phyloP scores from a whole-genome alignment of 2,329 filamentous ascomycete species.

The Botrytis pseudocinerea region DNA sequence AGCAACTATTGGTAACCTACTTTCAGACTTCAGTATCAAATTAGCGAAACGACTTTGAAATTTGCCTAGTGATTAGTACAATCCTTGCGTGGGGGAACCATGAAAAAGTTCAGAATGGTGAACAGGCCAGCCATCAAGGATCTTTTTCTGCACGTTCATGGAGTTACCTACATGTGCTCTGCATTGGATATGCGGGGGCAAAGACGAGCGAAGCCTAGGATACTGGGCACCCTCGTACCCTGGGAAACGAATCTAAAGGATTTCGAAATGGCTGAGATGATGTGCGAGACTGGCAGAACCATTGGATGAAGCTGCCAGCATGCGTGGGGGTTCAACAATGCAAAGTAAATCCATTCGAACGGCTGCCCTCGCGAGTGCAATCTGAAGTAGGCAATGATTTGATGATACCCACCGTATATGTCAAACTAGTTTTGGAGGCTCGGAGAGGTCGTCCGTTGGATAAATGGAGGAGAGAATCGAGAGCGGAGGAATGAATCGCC shows the following conservation, averaged over 20 bases:
- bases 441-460: constrained; percentile 12
- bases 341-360: background rate
- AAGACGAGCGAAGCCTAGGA: background rate
- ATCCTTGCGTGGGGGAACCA: background rate
- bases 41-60: background rate
- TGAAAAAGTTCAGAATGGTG: background rate
- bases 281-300: background rate
- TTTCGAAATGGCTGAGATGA: constrained; percentile 5
- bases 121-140: constrained; percentile 15
- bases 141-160: constrained; percentile 11
- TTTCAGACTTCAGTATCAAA: background rate
- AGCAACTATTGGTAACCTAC: constrained; percentile 3
- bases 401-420: background rate
- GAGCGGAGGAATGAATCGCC: background rate
- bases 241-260: background rate
- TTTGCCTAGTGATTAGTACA: background rate
- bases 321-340: constrained; percentile 13
- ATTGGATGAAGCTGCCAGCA: background rate
- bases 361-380: background rate
- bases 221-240: background rate
- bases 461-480: background rate
- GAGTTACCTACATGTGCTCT: constrained; percentile 3
- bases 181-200: constrained; percentile 18
- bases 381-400: background rate
- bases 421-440: background rate